Percentiles rank a stretch among this genome's conserved stretches.
These are phyloP conservation scores for Pythium apleroticum DNA, from an alignment of 352 stramenopile genomes.

Conservation along the genomic window DNA sequence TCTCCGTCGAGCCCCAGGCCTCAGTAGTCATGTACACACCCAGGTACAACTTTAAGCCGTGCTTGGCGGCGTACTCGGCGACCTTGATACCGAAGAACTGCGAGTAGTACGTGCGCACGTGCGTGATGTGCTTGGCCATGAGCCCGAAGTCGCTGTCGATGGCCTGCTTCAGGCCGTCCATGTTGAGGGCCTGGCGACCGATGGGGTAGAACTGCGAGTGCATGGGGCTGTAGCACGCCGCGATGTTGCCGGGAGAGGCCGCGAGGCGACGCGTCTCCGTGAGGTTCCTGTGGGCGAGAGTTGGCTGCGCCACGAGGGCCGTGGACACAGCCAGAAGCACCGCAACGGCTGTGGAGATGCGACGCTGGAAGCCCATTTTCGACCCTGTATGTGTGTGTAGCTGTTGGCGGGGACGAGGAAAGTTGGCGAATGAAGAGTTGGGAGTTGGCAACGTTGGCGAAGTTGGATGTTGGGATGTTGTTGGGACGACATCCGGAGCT, in stretches of 20 bases:
- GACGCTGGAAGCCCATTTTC: constrained; percentile 14
- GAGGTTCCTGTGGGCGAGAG: constrained; percentile 6
- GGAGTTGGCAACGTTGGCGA: neutral
- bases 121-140: constrained; percentile 28
- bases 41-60: constrained; percentile 32
- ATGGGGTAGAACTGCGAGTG: constrained; percentile 26
- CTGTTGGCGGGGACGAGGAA: neutral
- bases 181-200: constrained; percentile 3
- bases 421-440: constrained; percentile 17
- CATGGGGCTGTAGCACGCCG: constrained; percentile 29
- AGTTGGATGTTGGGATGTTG: constrained; percentile 4
- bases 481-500: constrained; percentile 1
- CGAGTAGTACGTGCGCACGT: constrained; percentile 37
- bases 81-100: constrained; percentile 31
- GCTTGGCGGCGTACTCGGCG: constrained; percentile 21
- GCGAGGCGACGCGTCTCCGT: constrained; percentile 10
- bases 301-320: neutral
- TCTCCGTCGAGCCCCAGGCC: constrained; percentile 24
- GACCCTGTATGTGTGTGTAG: neutral
- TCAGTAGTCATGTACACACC: constrained; percentile 36
- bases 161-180: constrained; percentile 14
- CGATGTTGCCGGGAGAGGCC: constrained; percentile 24
- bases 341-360: constrained; percentile 3
- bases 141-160: constrained; percentile 35
- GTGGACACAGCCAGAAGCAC: constrained; percentile 6